These are phyloP conservation scores for Ogataea neopini DNA, from an alignment of 805 yeast genomes.

Conservation along the genomic window DNA sequence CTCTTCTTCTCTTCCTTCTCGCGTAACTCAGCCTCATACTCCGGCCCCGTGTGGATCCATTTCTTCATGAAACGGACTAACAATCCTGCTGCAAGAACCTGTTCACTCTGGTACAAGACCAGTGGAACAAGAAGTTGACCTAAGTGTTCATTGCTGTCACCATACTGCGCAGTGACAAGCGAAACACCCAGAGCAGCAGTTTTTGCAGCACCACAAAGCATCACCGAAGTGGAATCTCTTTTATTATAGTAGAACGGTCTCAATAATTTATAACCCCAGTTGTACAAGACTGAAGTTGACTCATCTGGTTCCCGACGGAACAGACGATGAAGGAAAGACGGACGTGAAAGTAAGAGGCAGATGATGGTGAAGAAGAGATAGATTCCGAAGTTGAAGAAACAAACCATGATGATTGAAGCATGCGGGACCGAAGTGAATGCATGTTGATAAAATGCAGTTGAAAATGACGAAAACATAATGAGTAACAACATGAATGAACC, in stretches of 20 bases:
- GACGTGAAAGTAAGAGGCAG: constrained; percentile 62
- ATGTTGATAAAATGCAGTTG: constrained; percentile 81
- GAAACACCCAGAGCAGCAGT: constrained; percentile 93
- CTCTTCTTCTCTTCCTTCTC: constrained; percentile 1
- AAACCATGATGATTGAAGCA: constrained; percentile 69
- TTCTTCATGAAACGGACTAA: constrained; percentile 63
- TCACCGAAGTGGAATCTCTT: constrained; percentile 71
- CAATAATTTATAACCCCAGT: constrained; percentile 42
- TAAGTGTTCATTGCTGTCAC: constrained; percentile 55
- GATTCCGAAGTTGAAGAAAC: constrained; percentile 80
- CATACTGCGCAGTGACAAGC: constrained; percentile 63
- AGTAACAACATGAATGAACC: constrained; percentile 79
- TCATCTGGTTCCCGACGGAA: constrained; percentile 50
- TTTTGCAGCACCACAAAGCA: constrained; percentile 91
- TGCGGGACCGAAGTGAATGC: constrained; percentile 60
- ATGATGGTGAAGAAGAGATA: constrained; percentile 74
- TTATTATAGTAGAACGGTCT: constrained; percentile 71
- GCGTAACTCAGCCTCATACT: constrained; percentile 9
- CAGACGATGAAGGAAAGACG: constrained; percentile 44
- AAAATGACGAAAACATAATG: constrained; percentile 61
- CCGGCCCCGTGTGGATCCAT: constrained; percentile 55
- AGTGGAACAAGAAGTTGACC: constrained; percentile 79
- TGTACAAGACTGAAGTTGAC: constrained; percentile 46
- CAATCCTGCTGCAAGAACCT: constrained; percentile 78
- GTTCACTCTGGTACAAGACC: constrained; percentile 85